Conservation (phyloP, 2,329 filamentous ascomycete species). For the Claviceps pazoutovae region DNA sequence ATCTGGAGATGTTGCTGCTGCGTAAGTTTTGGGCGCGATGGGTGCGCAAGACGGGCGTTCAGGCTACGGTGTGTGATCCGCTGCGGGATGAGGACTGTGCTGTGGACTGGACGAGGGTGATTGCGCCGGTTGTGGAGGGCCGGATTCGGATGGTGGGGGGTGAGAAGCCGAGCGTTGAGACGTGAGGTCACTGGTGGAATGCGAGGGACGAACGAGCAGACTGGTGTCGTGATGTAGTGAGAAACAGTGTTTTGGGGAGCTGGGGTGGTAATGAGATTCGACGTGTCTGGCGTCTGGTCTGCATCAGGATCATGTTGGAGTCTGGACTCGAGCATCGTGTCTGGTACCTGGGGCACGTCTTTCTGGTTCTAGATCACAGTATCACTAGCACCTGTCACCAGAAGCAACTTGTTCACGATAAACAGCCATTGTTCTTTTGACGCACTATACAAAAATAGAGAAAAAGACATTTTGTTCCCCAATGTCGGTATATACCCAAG, state of each 20-base stretch:
- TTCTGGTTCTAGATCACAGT: too few species aligned
- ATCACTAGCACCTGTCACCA: too few species aligned
- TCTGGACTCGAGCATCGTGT: too few species aligned
- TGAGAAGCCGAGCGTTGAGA: neutral
- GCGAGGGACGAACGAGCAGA: too few species aligned
- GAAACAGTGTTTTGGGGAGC: too few species aligned
- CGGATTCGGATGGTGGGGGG: constrained; percentile 43
- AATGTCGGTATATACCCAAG: too few species aligned
- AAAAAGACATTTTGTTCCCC: neutral
- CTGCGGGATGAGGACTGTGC: constrained; percentile 45
- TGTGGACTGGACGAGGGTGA: constrained; percentile 67
- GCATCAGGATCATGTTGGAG: too few species aligned
- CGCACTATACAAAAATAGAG: neutral
- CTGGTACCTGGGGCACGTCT: too few species aligned
- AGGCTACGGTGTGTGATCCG: constrained; percentile 35
- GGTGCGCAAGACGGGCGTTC: constrained; percentile 53
- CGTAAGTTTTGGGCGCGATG: constrained; percentile 59
- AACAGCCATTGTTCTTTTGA: neutral
- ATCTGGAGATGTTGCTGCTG: constrained; percentile 47
- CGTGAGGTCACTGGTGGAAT: too few species aligned
- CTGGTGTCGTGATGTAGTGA: too few species aligned
- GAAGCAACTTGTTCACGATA: neutral
- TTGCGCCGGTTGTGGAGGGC: constrained; percentile 64
- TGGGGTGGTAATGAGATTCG: too few species aligned
- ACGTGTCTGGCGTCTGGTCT: too few species aligned